A percentile compares a stretch with the other conserved stretches of the same genome.
Conservation (phyloP, 2,329 filamentous ascomycete species). For the Seiridium cupressi region DNA sequence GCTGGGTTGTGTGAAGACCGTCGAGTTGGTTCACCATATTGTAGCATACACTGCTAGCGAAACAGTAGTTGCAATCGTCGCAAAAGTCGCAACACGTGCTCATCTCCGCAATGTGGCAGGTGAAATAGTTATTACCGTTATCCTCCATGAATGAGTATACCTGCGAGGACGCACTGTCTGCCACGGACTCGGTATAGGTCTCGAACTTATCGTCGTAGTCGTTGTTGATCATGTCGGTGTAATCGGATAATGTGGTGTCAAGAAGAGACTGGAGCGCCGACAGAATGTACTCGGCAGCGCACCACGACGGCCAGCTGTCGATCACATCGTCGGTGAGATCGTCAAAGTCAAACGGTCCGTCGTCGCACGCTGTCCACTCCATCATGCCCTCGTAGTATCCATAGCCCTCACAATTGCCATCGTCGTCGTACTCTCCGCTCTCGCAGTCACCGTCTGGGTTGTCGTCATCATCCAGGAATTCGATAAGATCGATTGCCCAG, state of each 20-base stretch:
- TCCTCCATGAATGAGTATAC: slow-evolving; percentile 16
- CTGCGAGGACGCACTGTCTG: slow-evolving; percentile 2
- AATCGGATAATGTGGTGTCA: slow-evolving; percentile 2
- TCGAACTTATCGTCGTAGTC: slow-evolving; percentile 24
- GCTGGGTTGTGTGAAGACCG: too few relatives aligned
- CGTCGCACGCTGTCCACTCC: too few relatives aligned
- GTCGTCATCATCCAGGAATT: slow-evolving; percentile 1
- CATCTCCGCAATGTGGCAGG: slow-evolving; percentile 11
- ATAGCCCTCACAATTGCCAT: not conserved
- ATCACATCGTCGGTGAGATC: not conserved
- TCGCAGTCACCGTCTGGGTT: not conserved
- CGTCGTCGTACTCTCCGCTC: not conserved
- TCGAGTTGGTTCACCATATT: too few relatives aligned
- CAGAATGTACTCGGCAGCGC: slow-evolving; percentile 6
- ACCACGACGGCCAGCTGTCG: not conserved
- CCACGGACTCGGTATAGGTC: slow-evolving; percentile 14
- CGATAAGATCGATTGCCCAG: slow-evolving; percentile 31
- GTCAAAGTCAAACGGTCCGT: not conserved
- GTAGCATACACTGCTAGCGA: not conserved
- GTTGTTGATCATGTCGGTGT: slow-evolving; percentile 14
- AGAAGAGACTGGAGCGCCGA: not conserved
- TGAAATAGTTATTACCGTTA: slow-evolving; percentile 16
- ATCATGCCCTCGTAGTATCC: too few relatives aligned
- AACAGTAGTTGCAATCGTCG: slow-evolving; percentile 2
- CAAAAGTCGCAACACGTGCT: not conserved